phyloP scores from a whole-genome alignment of 306 rosid species.

The Sesbania bispinosa region DNA sequence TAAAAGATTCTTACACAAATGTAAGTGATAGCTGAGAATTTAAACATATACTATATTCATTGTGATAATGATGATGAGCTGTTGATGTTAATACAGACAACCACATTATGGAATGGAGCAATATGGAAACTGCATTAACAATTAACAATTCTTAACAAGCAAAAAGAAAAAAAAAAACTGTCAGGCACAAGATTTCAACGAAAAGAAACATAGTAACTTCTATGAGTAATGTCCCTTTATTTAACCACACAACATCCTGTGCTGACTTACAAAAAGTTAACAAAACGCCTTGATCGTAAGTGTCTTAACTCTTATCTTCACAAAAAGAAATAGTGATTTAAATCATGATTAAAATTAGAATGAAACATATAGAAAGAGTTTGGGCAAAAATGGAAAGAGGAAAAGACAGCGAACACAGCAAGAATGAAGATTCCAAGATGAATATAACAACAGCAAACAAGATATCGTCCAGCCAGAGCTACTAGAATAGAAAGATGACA shows the following conservation, averaged over 20 bases:
- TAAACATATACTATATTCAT: background rate
- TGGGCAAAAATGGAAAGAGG: background rate
- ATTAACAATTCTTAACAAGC: background rate
- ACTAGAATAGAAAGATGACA: constrained; percentile 1
- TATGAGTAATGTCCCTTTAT: no score
- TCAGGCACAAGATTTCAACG: no score
- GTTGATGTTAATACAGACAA: background rate
- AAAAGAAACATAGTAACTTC: no score
- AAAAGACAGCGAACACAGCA: background rate
- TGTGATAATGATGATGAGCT: background rate
- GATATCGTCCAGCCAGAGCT: background rate
- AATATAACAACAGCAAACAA: background rate
- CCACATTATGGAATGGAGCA: constrained; percentile 2
- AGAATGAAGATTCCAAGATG: constrained; percentile 6
- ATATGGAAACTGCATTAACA: background rate
- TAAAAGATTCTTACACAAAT: background rate
- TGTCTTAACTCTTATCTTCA: constrained; percentile 14
- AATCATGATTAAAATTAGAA: constrained; percentile 4
- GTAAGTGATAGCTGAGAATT: background rate
- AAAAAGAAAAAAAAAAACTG: background rate
- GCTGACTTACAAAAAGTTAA: background rate
- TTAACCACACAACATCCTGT: background rate
- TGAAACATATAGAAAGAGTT: background rate
- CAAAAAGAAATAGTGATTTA: background rate
- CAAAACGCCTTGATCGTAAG: background rate